Percentiles rank a stretch among this genome's conserved stretches.
These are phyloP conservation scores for Fusarium armeniacum DNA, from an alignment of 2,329 filamentous ascomycete species.

Conservation along the genomic window DNA sequence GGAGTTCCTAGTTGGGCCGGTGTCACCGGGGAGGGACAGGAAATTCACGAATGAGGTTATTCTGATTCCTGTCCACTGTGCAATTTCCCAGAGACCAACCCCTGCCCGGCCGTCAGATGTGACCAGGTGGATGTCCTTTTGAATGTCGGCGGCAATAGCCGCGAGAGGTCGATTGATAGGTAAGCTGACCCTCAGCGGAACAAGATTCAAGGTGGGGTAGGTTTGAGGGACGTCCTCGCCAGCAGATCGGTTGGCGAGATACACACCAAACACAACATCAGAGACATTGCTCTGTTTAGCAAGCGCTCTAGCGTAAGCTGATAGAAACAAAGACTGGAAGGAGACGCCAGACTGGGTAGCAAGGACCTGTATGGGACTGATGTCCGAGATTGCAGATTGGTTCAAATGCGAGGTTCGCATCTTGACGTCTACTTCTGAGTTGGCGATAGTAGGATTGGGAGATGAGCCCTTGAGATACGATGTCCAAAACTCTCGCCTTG, in stretches of 20 bases:
- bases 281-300: slow-evolving; percentile 52
- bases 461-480: slow-evolving; percentile 53
- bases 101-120: slow-evolving; percentile 64
- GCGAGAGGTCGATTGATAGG: slow-evolving; percentile 55
- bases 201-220: slow-evolving; percentile 82
- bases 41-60: slow-evolving; percentile 88
- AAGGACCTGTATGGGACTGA: slow-evolving; percentile 50
- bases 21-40: slow-evolving; percentile 65
- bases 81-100: slow-evolving; percentile 78
- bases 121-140: slow-evolving; percentile 76
- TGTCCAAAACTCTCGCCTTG: slow-evolving; percentile 58
- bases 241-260: slow-evolving; percentile 81
- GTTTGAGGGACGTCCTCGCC: slow-evolving; percentile 62
- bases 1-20: background rate
- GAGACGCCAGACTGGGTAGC: slow-evolving; percentile 70
- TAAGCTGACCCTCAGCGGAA: slow-evolving; percentile 74
- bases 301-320: slow-evolving; percentile 71
- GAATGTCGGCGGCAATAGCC: slow-evolving; percentile 71
- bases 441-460: background rate
- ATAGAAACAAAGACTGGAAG: slow-evolving; percentile 82
- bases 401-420: slow-evolving; percentile 57
- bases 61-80: slow-evolving; percentile 78
- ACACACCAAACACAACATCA: slow-evolving; percentile 78
- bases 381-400: slow-evolving; percentile 61
- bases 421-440: slow-evolving; percentile 10